phyloP scores from a whole-genome alignment of 2,329 filamentous ascomycete species.

The Cryphonectria japonica region DNA sequence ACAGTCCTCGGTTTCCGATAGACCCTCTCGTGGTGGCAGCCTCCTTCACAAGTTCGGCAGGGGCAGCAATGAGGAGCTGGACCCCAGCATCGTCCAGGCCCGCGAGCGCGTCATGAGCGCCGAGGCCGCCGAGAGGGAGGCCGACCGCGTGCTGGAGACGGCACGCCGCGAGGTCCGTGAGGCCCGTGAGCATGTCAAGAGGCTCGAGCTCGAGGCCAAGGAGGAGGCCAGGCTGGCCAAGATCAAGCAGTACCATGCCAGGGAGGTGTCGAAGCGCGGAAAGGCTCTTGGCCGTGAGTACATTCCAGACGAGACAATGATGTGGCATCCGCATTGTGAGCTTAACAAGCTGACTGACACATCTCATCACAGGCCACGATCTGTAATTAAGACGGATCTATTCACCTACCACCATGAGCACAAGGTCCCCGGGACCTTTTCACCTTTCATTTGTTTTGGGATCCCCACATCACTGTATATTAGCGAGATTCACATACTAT shows the following conservation, averaged over 20 bases:
- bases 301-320: too few species aligned
- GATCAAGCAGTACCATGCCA: slow-evolving; percentile 70
- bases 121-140: slow-evolving; percentile 66
- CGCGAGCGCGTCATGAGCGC: slow-evolving; percentile 65
- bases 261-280: slow-evolving; percentile 68
- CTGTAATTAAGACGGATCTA: background rate
- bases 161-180: slow-evolving; percentile 61
- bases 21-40: slow-evolving; percentile 40
- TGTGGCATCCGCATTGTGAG: background rate
- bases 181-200: slow-evolving; percentile 65
- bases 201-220: slow-evolving; percentile 66
- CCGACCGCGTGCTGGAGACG: slow-evolving; percentile 64
- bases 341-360: background rate
- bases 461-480: background rate
- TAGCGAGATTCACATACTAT: background rate
- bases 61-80: slow-evolving; percentile 51
- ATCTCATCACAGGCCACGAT: slow-evolving; percentile 1
- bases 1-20: slow-evolving; percentile 36
- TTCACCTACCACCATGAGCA: background rate
- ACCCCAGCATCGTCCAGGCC: slow-evolving; percentile 65
- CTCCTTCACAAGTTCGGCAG: slow-evolving; percentile 52
- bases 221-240: slow-evolving; percentile 68
- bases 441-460: background rate
- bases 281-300: slow-evolving; percentile 70
- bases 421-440: background rate